Percentiles rank a stretch among this genome's conserved stretches.
Conservation (phyloP, 2,329 filamentous ascomycete species). For the Xylariaceae sp. region DNA sequence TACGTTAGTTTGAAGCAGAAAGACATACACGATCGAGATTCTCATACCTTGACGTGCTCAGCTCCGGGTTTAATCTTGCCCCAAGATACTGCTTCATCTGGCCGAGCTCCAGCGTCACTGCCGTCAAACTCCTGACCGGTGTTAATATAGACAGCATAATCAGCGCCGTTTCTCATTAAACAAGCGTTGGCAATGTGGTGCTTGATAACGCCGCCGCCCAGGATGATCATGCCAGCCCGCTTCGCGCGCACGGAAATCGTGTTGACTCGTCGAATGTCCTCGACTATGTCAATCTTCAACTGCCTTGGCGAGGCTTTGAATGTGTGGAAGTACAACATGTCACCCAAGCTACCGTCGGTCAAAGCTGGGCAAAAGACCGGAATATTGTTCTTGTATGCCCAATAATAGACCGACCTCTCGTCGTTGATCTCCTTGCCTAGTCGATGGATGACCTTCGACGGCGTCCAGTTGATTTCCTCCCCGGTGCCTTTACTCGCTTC, state of each 20-base stretch:
- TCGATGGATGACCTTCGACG: constrained; percentile 85
- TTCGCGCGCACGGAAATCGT: constrained; percentile 86
- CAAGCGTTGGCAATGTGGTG: constrained; percentile 98
- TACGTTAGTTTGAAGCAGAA: constrained; percentile 11
- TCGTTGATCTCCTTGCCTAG: constrained; percentile 94
- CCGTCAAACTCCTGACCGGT: constrained; percentile 97
- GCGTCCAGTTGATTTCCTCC: constrained; percentile 84
- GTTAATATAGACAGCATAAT: constrained; percentile 97
- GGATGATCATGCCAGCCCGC: constrained; percentile 89
- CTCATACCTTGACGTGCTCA: constrained; percentile 80
- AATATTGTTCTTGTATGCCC: constrained; percentile 96
- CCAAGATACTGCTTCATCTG: constrained; percentile 97
- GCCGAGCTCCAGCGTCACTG: constrained; percentile 90
- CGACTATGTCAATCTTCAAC: constrained; percentile 86
- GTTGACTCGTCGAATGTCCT: constrained; percentile 92
- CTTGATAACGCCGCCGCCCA: constrained; percentile 94
- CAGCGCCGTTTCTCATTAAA: constrained; percentile 95
- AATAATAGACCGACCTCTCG: constrained; percentile 90
- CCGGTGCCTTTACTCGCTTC: constrained; percentile 71
- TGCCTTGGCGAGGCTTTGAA: constrained; percentile 84
- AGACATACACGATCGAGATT: not conserved
- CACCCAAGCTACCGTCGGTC: constrained; percentile 91
- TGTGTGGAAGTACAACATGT: constrained; percentile 99
- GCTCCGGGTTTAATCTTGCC: constrained; percentile 93
- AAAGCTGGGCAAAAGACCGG: constrained; percentile 96